Evolutionary conservation across 2,329 filamentous ascomycete species (phyloP).

Genomic region (Sarocladiaceae sp.): DNA sequence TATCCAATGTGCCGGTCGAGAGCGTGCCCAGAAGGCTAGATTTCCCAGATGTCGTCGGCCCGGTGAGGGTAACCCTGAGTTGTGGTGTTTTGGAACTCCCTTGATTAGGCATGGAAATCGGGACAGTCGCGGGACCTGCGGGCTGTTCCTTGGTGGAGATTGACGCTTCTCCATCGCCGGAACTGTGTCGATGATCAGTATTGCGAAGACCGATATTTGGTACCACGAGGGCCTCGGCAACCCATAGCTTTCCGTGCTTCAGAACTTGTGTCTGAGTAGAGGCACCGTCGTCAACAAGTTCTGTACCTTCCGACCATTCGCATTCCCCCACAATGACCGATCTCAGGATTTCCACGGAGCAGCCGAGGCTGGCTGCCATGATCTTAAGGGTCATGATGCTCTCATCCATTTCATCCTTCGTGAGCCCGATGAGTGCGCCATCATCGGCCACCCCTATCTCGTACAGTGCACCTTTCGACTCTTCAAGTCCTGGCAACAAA

Average conservation of each 20-base stretch:
- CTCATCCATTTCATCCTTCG: constrained; percentile 86
- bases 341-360: constrained; percentile 72
- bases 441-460: constrained; percentile 96
- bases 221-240: constrained; percentile 83
- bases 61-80: constrained; percentile 78
- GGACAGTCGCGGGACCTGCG: neutral
- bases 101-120: constrained; percentile 25
- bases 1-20: constrained; percentile 82
- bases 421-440: constrained; percentile 81
- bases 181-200: neutral
- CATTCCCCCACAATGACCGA: constrained; percentile 82
- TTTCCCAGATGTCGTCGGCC: constrained; percentile 86
- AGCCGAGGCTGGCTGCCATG: constrained; percentile 92
- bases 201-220: constrained; percentile 51
- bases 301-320: constrained; percentile 55
- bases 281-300: constrained; percentile 17
- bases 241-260: constrained; percentile 59
- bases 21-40: constrained; percentile 84
- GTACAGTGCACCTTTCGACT: constrained; percentile 88
- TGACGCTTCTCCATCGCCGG: neutral
- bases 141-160: too few species aligned
- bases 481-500: constrained; percentile 74
- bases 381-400: constrained; percentile 76
- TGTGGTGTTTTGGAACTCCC: constrained; percentile 60
- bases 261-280: constrained; percentile 17